Evolutionary conservation across 1,284 basidiomycete species (phyloP).

Genomic region (Ustilago curta): DNA sequence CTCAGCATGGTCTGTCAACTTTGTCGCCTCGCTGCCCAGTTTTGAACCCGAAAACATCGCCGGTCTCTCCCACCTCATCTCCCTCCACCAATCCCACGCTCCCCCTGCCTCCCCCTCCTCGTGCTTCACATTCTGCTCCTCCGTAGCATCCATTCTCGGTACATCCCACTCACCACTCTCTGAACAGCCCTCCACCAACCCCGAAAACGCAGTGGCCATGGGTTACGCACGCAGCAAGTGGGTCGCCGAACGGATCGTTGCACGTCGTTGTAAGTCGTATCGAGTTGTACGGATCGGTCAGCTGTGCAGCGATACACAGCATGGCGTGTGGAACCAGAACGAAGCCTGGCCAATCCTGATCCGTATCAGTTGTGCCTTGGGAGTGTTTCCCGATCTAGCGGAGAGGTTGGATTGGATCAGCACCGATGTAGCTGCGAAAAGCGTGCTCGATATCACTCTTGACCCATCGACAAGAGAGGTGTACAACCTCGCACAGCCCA

Average conservation of each 20-base stretch:
- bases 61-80: slow-evolving; percentile 23
- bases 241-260: slow-evolving; percentile 75
- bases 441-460: slow-evolving; percentile 73
- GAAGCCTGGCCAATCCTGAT: slow-evolving; percentile 73
- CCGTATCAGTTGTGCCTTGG: slow-evolving; percentile 71
- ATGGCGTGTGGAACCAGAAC: slow-evolving; percentile 76
- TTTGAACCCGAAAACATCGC: slow-evolving; percentile 53
- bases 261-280: slow-evolving; percentile 13
- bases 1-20: slow-evolving; percentile 63
- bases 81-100: slow-evolving; percentile 67
- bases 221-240: slow-evolving; percentile 72
- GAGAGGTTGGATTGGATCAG: slow-evolving; percentile 74
- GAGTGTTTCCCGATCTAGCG: slow-evolving; percentile 71
- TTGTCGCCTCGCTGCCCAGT: slow-evolving; percentile 41
- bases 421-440: slow-evolving; percentile 74
- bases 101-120: slow-evolving; percentile 67
- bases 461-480: background rate
- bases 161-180: slow-evolving; percentile 51
- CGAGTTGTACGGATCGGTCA: slow-evolving; percentile 71
- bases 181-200: slow-evolving; percentile 7
- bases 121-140: slow-evolving; percentile 69
- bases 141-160: slow-evolving; percentile 74
- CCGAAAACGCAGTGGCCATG: slow-evolving; percentile 31
- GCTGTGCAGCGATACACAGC: slow-evolving; percentile 73
- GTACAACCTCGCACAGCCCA: slow-evolving; percentile 38